Evolutionary conservation across 768 basidiomycete genomes (phyloP).

Genomic region (Russula abietina): DNA sequence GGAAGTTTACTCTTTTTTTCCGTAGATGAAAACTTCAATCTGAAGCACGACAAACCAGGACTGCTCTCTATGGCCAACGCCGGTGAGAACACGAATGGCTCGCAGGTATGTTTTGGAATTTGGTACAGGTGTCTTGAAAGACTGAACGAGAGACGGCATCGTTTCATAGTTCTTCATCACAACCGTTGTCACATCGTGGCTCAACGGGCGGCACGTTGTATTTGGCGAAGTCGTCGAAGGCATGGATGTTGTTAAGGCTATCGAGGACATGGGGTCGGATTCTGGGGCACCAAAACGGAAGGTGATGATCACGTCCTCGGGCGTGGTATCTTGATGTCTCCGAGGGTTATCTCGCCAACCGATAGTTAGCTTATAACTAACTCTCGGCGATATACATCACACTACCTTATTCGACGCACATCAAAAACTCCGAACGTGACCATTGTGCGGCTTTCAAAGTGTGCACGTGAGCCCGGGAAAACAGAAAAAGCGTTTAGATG

Average conservation of each 20-base stretch:
- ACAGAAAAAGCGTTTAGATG: background rate
- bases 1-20: background rate
- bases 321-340: conserved; percentile 1
- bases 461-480: background rate
- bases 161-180: conserved; percentile 37
- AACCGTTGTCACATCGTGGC: conserved; percentile 35
- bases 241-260: conserved; percentile 35
- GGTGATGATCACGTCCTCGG: conserved; percentile 22
- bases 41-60: conserved; percentile 36
- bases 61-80: conserved; percentile 48
- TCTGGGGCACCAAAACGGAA: conserved; percentile 12
- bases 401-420: too few relatives aligned
- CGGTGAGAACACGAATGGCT: conserved; percentile 46
- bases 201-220: conserved; percentile 40
- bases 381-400: too few relatives aligned
- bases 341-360: background rate
- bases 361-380: too few relatives aligned
- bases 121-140: background rate
- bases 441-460: background rate
- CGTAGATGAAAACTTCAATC: conserved; percentile 38
- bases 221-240: conserved; percentile 41
- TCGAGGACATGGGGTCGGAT: conserved; percentile 31
- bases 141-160: background rate
- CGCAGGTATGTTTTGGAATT: conserved; percentile 32
- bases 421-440: background rate